These are phyloP conservation scores for Penicillium diatomitis DNA, from an alignment of 495 filamentous ascomycete genomes.

Conservation along the genomic window DNA sequence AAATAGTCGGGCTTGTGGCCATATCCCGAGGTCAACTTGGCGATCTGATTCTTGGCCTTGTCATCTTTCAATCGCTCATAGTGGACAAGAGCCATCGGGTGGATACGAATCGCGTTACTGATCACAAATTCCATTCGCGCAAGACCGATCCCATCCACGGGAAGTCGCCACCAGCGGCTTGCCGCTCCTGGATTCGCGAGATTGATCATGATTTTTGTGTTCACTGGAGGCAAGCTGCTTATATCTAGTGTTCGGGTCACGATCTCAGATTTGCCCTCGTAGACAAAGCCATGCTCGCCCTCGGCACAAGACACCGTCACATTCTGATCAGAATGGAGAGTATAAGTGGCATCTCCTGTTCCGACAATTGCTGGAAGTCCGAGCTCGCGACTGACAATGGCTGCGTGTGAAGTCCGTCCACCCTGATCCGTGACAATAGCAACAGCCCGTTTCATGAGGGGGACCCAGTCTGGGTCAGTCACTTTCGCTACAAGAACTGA, in stretches of 20 bases:
- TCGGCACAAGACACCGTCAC: conserved; percentile 32
- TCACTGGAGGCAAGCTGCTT: conserved; percentile 1
- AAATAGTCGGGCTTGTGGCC: conserved; percentile 26
- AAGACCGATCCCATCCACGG: conserved; percentile 10
- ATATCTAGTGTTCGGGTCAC: conserved; percentile 17
- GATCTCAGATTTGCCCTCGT: conserved; percentile 22
- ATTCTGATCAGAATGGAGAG: conserved; percentile 27
- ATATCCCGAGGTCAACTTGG: conserved; percentile 20
- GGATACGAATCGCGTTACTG: conserved; percentile 9
- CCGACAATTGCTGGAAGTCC: conserved; percentile 27
- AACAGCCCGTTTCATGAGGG: conserved; percentile 27
- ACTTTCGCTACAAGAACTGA: conserved; percentile 22
- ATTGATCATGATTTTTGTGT: conserved; percentile 20
- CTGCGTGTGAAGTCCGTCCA: conserved; percentile 31
- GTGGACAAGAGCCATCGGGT: conserved; percentile 27
- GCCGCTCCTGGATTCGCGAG: conserved; percentile 25
- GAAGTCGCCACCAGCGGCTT: conserved; percentile 20
- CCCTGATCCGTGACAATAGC: conserved; percentile 31
- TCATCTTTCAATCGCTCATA: conserved; percentile 19
- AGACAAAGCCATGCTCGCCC: conserved; percentile 26
- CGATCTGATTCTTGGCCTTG: conserved; percentile 17
- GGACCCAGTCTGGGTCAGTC: conserved; percentile 32
- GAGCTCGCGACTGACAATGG: conserved; percentile 31
- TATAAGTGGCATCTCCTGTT: conserved; percentile 21
- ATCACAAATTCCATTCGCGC: conserved; percentile 17